Evolutionary conservation across 2,329 filamentous ascomycete species (phyloP).

Genomic region (Dactylonectria macrodidyma): DNA sequence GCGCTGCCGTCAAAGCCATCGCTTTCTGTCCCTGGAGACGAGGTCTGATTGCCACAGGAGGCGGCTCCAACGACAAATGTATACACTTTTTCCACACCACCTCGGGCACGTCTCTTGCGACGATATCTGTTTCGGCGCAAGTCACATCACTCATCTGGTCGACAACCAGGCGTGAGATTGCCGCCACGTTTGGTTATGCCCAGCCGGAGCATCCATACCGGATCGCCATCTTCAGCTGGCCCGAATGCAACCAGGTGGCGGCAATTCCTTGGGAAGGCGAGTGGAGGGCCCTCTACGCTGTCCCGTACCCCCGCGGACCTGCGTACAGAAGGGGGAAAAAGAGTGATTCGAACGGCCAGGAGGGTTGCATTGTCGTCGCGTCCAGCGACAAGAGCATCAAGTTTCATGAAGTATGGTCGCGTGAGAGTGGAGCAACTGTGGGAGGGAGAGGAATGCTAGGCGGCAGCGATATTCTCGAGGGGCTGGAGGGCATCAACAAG

Average conservation of each 20-base stretch:
- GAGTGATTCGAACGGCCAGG: constrained; percentile 47
- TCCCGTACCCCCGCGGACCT: constrained; percentile 78
- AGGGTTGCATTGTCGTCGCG: constrained; percentile 86
- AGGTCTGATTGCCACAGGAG: constrained; percentile 89
- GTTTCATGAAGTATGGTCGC: constrained; percentile 96
- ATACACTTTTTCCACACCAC: constrained; percentile 95
- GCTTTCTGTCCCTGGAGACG: constrained; percentile 97
- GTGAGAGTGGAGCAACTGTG: constrained; percentile 68
- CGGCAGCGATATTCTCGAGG: constrained; percentile 88
- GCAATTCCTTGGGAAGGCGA: constrained; percentile 88
- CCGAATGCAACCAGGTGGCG: constrained; percentile 87
- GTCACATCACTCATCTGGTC: constrained; percentile 96
- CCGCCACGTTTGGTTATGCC: constrained; percentile 93
- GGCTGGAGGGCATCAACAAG: constrained; percentile 83
- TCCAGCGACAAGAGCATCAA: constrained; percentile 93
- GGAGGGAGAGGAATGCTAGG: constrained; percentile 76
- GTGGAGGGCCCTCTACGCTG: constrained; percentile 87
- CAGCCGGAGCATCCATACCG: constrained; percentile 91
- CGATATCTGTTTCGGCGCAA: constrained; percentile 92
- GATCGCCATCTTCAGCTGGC: constrained; percentile 96
- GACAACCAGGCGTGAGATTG: constrained; percentile 86
- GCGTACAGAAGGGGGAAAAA: constrained; percentile 46
- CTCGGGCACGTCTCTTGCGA: constrained; percentile 87
- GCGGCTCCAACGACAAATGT: constrained; percentile 93
- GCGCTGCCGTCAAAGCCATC: constrained; percentile 94